A percentile compares a stretch with the other conserved stretches of the same genome.
Evolutionary conservation across 768 basidiomycete species (phyloP).

Genomic region (Leccinellum luteum): DNA sequence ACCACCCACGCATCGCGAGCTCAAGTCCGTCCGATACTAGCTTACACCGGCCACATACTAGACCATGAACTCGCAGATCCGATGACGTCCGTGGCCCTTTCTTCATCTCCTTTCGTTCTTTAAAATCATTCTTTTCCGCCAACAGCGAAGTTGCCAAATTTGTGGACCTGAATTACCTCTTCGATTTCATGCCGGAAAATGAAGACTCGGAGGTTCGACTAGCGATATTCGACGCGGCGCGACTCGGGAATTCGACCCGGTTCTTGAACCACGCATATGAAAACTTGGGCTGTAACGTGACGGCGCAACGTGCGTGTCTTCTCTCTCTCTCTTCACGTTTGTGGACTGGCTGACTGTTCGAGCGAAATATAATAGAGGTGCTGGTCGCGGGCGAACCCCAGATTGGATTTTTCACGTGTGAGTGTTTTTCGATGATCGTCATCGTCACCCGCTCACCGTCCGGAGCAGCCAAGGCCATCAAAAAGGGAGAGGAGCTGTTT

Average conservation of each 20-base stretch:
- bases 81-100: background rate
- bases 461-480: slow-evolving; percentile 23
- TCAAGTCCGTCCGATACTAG: slow-evolving; percentile 20
- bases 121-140: background rate
- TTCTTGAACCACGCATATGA: slow-evolving; percentile 39
- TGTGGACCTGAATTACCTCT: slow-evolving; percentile 35
- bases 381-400: slow-evolving; percentile 36
- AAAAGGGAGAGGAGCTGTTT: slow-evolving; percentile 34
- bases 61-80: slow-evolving; percentile 9
- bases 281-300: slow-evolving; percentile 9
- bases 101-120: background rate
- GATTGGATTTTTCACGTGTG: slow-evolving; percentile 37
- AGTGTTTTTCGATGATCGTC: slow-evolving; percentile 9
- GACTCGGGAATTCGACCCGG: slow-evolving; percentile 42
- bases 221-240: slow-evolving; percentile 36
- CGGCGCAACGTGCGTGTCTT: slow-evolving; percentile 26
- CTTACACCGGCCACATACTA: slow-evolving; percentile 38
- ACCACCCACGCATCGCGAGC: background rate
- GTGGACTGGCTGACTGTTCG: too few species aligned
- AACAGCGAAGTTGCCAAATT: slow-evolving; percentile 13
- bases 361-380: background rate
- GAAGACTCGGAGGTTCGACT: background rate
- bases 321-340: too few species aligned
- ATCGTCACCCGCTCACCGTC: too few species aligned
- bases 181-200: slow-evolving; percentile 15